phyloP scores from a whole-genome alignment of 1,139 yeast genomes.

The Scheffersomyces illinoinensis region DNA sequence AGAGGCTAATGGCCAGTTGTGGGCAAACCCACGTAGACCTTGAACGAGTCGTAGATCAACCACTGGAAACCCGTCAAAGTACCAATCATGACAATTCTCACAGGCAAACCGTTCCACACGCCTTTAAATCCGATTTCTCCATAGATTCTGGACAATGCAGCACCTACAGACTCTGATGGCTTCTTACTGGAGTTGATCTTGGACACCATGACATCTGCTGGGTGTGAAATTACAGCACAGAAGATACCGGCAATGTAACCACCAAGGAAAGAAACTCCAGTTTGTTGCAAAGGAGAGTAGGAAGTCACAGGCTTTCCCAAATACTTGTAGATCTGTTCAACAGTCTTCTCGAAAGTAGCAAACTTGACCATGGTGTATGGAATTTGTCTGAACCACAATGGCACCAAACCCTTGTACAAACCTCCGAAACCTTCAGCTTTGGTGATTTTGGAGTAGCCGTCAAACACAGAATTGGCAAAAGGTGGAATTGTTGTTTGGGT shows the following conservation, averaged over 20 bases:
- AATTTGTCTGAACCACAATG: constrained; percentile 92
- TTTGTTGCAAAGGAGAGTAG: constrained; percentile 63
- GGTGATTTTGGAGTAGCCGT: constrained; percentile 67
- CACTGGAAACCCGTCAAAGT: constrained; percentile 96
- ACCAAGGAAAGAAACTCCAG: constrained; percentile 90
- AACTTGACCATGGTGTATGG: constrained; percentile 97
- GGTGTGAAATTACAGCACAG: constrained; percentile 93
- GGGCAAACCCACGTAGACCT: constrained; percentile 87
- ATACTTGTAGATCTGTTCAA: constrained; percentile 64
- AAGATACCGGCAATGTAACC: constrained; percentile 96
- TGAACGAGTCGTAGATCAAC: constrained; percentile 93
- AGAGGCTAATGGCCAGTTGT: constrained; percentile 64
- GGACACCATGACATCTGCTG: constrained; percentile 97
- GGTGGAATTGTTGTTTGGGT: constrained; percentile 93
- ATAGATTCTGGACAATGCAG: constrained; percentile 74
- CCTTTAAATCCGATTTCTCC: constrained; percentile 82
- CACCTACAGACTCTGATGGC: constrained; percentile 64
- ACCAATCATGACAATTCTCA: constrained; percentile 95
- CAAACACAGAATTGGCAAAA: constrained; percentile 59
- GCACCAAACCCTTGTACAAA: constrained; percentile 82
- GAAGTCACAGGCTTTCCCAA: constrained; percentile 43
- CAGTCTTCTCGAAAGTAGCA: constrained; percentile 89
- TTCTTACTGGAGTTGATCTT: constrained; percentile 78
- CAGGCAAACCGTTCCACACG: constrained; percentile 91
- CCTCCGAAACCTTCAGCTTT: constrained; percentile 70